These are phyloP conservation scores for Lachnellula hyalina DNA, from an alignment of 2,329 filamentous ascomycete species.

Conservation along the genomic window DNA sequence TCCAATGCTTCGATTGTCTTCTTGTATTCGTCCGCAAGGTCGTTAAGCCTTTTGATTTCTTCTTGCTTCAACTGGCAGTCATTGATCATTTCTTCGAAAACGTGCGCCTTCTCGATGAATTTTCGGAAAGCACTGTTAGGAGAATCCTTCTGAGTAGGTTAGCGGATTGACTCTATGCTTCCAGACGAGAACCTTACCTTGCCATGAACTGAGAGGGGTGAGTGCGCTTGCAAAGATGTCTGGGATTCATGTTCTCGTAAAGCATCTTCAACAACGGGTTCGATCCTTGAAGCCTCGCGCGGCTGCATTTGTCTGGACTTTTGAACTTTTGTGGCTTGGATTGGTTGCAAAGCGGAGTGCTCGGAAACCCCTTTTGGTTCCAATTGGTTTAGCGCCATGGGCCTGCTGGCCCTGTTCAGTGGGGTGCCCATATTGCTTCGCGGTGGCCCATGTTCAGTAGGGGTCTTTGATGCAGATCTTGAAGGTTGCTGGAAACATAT, in stretches of 20 bases:
- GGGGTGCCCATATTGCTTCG: background rate
- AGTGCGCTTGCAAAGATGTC: background rate
- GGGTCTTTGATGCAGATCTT: background rate
- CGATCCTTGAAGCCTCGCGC: background rate
- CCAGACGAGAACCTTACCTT: background rate
- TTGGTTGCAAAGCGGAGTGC: background rate
- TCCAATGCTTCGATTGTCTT: conserved; percentile 13
- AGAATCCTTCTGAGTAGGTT: background rate
- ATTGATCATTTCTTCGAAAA: background rate
- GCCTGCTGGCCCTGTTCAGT: background rate
- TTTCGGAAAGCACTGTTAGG: background rate
- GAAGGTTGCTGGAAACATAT: background rate
- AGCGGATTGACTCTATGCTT: background rate
- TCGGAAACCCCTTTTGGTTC: background rate
- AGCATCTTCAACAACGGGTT: background rate
- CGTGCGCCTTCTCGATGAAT: background rate
- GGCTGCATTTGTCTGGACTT: background rate
- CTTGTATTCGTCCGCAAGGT: background rate
- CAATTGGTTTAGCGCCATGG: background rate
- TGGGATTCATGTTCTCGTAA: background rate
- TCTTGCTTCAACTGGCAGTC: background rate
- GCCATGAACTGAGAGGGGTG: background rate
- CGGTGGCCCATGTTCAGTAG: background rate
- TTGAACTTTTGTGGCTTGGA: conserved; percentile 2
- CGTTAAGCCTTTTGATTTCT: conserved; percentile 11